Percentiles rank a stretch among this genome's conserved stretches.
Evolutionary conservation across 352 stramenopile species (phyloP).

Genomic region (Phytophthora vignae): DNA sequence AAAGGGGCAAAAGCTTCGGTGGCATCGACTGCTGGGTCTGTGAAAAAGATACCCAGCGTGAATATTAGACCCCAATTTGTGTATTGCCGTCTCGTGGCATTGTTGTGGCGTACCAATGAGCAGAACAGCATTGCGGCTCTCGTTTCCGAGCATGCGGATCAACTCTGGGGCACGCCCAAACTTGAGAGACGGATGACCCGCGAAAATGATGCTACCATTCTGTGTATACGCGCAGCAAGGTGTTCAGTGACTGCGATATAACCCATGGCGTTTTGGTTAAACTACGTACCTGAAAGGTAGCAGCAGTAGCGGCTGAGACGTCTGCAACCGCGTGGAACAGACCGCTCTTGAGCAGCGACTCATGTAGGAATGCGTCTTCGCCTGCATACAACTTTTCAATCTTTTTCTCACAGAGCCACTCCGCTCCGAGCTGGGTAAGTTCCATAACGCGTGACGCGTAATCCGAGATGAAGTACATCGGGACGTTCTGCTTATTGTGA

Average conservation of each 20-base stretch:
- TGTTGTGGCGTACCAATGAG: constrained; percentile 58
- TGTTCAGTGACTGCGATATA: background rate
- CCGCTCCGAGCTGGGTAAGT: constrained; percentile 61
- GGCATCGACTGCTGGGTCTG: constrained; percentile 70
- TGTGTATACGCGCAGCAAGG: constrained; percentile 23
- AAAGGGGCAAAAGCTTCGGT: constrained; percentile 64
- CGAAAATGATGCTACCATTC: constrained; percentile 82
- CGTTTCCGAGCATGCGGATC: constrained; percentile 62
- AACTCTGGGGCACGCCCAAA: constrained; percentile 62
- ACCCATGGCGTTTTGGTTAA: background rate
- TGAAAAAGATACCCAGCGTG: background rate
- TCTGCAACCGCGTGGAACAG: constrained; percentile 56
- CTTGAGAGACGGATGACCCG: constrained; percentile 71
- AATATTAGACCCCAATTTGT: background rate
- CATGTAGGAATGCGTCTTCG: constrained; percentile 76
- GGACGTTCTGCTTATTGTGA: constrained; percentile 55
- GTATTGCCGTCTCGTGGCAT: background rate
- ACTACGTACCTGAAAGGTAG: constrained; percentile 63
- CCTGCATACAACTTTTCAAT: constrained; percentile 78
- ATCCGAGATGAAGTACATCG: constrained; percentile 77
- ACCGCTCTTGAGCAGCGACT: constrained; percentile 58
- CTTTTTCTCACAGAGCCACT: constrained; percentile 90
- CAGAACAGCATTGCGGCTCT: constrained; percentile 74
- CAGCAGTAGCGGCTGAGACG: constrained; percentile 50
- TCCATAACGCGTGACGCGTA: constrained; percentile 58